A percentile compares a stretch with the other conserved stretches of the same genome.
Conservation (phyloP, 768 basidiomycete species). For the Asterophora parasitica region DNA sequence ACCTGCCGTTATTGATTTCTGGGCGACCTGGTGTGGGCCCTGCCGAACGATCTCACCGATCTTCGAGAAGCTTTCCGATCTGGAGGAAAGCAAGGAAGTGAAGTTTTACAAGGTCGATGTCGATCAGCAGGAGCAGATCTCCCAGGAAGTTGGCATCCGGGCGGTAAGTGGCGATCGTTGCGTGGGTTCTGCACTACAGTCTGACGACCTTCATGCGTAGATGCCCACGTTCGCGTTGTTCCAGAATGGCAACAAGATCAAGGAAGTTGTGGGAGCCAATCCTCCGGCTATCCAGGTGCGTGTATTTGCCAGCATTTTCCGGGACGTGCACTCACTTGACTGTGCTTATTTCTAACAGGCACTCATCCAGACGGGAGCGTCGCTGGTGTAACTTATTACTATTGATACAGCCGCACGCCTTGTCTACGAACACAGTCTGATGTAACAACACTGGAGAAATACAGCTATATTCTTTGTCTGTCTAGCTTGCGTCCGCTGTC, state of each 20-base stretch:
- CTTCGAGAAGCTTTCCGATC: slow-evolving; percentile 50
- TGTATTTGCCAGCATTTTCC: background rate
- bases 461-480: too few relatives aligned
- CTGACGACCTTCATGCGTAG: slow-evolving; percentile 15
- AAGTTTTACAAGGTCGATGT: slow-evolving; percentile 74
- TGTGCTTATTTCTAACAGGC: background rate
- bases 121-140: slow-evolving; percentile 50
- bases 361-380: background rate
- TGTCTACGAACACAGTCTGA: too few relatives aligned
- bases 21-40: slow-evolving; percentile 76
- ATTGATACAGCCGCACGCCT: too few relatives aligned
- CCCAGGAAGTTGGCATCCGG: slow-evolving; percentile 39
- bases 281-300: slow-evolving; percentile 26
- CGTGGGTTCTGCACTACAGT: background rate
- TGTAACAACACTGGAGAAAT: too few relatives aligned
- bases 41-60: slow-evolving; percentile 63
- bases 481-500: too few relatives aligned
- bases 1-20: slow-evolving; percentile 61
- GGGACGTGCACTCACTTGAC: background rate
- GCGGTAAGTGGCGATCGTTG: background rate
- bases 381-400: too few relatives aligned
- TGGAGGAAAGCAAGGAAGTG: slow-evolving; percentile 28
- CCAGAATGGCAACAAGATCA: slow-evolving; percentile 23
- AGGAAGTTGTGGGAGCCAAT: slow-evolving; percentile 36
- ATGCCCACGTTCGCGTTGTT: slow-evolving; percentile 33